Base-by-base conservation (phyloP, 441 rosid species). In the Aquilaria agallochum region DNA sequence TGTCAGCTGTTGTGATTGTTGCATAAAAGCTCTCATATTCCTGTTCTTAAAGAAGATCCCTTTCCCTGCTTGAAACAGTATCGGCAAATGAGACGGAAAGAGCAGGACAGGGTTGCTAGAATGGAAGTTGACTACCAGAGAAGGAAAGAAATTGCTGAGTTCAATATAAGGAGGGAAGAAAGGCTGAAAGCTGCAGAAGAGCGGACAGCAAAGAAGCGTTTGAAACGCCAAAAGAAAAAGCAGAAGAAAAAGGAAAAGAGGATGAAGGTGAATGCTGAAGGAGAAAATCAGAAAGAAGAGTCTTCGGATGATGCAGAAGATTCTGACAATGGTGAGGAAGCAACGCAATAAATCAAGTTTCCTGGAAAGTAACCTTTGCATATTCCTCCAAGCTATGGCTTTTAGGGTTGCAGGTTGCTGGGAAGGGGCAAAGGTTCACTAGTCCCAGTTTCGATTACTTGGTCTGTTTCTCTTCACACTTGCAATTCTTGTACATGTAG, bases 21-120 rank as follows among this genome's bases (percentile, higher is more conserved):
- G 42, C 7, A 8, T 8, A 36, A 47, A 36, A 36, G 27, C 5
- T 50, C 9, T 9, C 12, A 11, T 4, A 50, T 14, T 15, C 15
- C 56, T 20, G 33, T 15, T 64, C 27, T 11, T 50, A 31, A 5
- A 40, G 48, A 20, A 32, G 12, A 15, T 53, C 13, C 11, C 45
- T 51, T 30, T 52, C 12, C 50, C 40, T 10, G 59, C 31, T 53
- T 64, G 50, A 55, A 45, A 64, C 85, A 94, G 96, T 94, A 87
- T 66, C 89, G 97, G 31, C 99, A 94, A 69, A 94, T 94, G 97
- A 84, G 96, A 68, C 71, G 97, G 64, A 84, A 77, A 71, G 97
- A 94, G 70, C 96, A 87, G 75, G 99, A 89, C 55, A 76, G 95
- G 60, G 92, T 94, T 54, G 66, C 85, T 1, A 94, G 97, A 67